Base-by-base conservation (phyloP, 768 basidiomycete genomes). In the Podaxis rugospora region DNA sequence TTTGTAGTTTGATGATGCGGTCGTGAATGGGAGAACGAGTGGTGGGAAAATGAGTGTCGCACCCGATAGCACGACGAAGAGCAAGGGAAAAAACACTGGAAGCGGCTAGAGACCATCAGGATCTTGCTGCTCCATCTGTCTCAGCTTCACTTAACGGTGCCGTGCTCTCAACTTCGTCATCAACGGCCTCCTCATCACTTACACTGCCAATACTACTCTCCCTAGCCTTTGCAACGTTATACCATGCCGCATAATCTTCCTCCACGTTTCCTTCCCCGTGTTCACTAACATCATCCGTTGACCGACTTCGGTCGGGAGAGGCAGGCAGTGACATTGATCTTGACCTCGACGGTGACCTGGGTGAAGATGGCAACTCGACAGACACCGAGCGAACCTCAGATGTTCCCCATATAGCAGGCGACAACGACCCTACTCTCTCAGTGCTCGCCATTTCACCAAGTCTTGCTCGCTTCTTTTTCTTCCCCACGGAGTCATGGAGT, bases 391-490 rank as follows among this genome's bases (percentile, higher is more conserved):
- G 16, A 14, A 51, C 28, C 50, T 32, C 25, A 6, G 28, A 51
- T 27, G 55, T 28, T 23, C 57, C 46, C 57, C 57, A 57, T 23
- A 18, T 57, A 5, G 57, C 57, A 7, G 28, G 46, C 5, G 57
- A 57, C 21, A 57, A 50, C 21, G 46, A 57, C 35, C 58, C 58
- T 37, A 59, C 58, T 5, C 44, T n/a, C 14, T 27, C 44, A 3
- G 10, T 46, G 3, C 23, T n/a, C n/a, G 21, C 27, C 11, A 5
- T 39, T 9, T 47, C 46, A 9, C 36, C 57, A 4, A 37, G 51
- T 32, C 59, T 60, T 32, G 50, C 39, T 27, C 50, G 28, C 14
- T 59, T 51, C 50, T 28, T 51, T 18, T 51, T 51, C 57, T 51
- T 51, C 57, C 25, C 36, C 16, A 32, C 25, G 1, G 37, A 7